Conservation (phyloP, 2,329 filamentous ascomycete genomes). For the Penicillium digitatum region DNA sequence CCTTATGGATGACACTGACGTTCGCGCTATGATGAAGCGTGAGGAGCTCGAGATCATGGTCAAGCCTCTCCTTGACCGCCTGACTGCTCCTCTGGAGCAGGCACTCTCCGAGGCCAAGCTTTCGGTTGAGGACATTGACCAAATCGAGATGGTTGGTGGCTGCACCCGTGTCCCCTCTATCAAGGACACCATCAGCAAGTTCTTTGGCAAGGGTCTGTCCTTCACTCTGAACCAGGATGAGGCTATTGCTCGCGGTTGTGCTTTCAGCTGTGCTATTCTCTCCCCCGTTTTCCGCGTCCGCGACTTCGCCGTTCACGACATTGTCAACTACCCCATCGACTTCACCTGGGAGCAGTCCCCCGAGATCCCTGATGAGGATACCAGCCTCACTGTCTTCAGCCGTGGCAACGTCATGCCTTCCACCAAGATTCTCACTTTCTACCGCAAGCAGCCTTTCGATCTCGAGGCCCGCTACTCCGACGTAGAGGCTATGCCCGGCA, state of each 20-base stretch:
- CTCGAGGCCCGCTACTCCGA: slow-evolving; percentile 91
- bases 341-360: slow-evolving; percentile 98
- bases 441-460: slow-evolving; percentile 95
- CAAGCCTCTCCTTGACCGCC: slow-evolving; percentile 72
- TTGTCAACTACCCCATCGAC: slow-evolving; percentile 96
- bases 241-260: slow-evolving; percentile 89
- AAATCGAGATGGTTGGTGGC: slow-evolving; percentile 88
- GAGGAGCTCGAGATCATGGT: slow-evolving; percentile 92
- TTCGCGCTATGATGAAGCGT: slow-evolving; percentile 80
- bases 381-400: slow-evolving; percentile 94
- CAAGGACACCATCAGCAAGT: slow-evolving; percentile 83
- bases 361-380: slow-evolving; percentile 98
- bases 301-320: slow-evolving; percentile 96
- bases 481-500: slow-evolving; percentile 80
- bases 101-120: slow-evolving; percentile 92
- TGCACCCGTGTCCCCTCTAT: slow-evolving; percentile 89
- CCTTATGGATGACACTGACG: slow-evolving; percentile 96
- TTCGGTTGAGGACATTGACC: slow-evolving; percentile 85
- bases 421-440: slow-evolving; percentile 98
- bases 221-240: slow-evolving; percentile 99
- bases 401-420: slow-evolving; percentile 95
- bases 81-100: slow-evolving; percentile 74
- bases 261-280: slow-evolving; percentile 95
- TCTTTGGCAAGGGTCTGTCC: slow-evolving; percentile 88
- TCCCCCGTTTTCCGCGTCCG: slow-evolving; percentile 97